These are phyloP conservation scores for Filobasidium floriforme DNA, from an alignment of 768 basidiomycete genomes.

Conservation along the genomic window DNA sequence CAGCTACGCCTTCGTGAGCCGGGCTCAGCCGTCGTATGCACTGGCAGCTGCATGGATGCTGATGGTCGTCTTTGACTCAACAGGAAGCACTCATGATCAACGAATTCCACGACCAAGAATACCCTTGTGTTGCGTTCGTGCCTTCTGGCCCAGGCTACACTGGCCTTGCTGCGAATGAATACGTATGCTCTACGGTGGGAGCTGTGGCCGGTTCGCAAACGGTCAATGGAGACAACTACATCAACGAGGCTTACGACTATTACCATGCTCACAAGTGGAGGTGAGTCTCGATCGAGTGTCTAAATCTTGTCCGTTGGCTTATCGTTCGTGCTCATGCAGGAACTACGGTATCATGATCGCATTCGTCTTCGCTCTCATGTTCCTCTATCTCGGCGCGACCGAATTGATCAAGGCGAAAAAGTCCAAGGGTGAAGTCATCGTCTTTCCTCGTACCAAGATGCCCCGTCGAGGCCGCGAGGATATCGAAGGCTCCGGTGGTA, in stretches of 20 bases:
- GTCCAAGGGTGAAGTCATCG: constrained; percentile 46
- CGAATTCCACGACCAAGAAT: constrained; percentile 67
- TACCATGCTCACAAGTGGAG: constrained; percentile 40
- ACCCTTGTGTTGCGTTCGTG: constrained; percentile 43
- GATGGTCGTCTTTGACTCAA: constrained; percentile 58
- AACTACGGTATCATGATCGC: constrained; percentile 42
- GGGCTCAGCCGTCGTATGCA: not conserved
- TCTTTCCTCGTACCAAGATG: constrained; percentile 42
- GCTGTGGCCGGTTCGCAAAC: constrained; percentile 30
- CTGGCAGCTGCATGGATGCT: constrained; percentile 35
- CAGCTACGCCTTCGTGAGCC: constrained; percentile 4
- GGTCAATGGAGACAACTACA: constrained; percentile 41
- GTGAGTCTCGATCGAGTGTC: constrained; percentile 24
- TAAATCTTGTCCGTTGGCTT: not conserved
- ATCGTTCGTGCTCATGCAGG: constrained; percentile 10
- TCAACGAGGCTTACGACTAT: constrained; percentile 32
- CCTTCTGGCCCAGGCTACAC: constrained; percentile 38
- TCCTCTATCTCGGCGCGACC: constrained; percentile 38
- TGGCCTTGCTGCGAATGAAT: constrained; percentile 24
- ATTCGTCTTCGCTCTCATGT: constrained; percentile 36
- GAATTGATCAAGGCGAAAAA: constrained; percentile 43
- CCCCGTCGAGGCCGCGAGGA: constrained; percentile 20
- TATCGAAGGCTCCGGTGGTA: constrained; percentile 14
- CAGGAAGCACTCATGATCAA: constrained; percentile 65
- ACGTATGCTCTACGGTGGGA: constrained; percentile 38